Percentiles rank a stretch among this genome's conserved stretches.
Evolutionary conservation across 805 yeast species (phyloP).

Genomic region (Saccharomycopsis schoenii): DNA sequence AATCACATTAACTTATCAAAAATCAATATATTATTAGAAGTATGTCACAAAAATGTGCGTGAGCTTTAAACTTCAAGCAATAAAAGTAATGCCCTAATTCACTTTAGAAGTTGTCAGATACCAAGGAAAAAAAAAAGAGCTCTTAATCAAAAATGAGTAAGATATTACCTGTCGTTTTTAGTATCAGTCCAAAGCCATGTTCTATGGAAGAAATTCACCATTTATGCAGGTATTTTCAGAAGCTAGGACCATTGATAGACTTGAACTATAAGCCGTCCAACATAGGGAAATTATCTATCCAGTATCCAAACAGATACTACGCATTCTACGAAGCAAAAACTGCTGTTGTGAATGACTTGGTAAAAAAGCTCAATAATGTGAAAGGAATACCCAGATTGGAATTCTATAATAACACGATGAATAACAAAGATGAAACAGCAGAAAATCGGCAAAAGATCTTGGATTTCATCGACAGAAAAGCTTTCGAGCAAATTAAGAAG

Average conservation of each 20-base stretch:
- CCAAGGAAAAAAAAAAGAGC: too few relatives aligned
- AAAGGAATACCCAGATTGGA: slow-evolving; percentile 3
- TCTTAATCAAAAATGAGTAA: background rate
- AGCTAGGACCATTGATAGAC: background rate
- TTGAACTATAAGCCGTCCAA: background rate
- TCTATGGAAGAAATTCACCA: background rate
- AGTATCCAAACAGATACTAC: slow-evolving; percentile 1
- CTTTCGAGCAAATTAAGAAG: background rate
- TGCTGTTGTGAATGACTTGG: background rate
- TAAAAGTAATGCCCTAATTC: too few relatives aligned
- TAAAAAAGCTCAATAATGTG: background rate
- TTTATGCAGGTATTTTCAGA: background rate
- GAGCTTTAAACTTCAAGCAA: too few relatives aligned
- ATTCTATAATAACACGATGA: background rate
- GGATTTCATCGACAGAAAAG: background rate
- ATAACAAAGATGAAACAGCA: background rate
- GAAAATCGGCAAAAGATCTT: background rate
- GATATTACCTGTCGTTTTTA: background rate
- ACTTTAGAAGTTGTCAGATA: too few relatives aligned
- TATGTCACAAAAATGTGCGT: too few relatives aligned
- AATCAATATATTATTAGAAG: too few relatives aligned
- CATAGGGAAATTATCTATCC: slow-evolving; percentile 1
- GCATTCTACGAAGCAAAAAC: background rate
- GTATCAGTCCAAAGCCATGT: background rate
- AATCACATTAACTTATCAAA: too few relatives aligned